phyloP scores from a whole-genome alignment of 2,329 filamentous ascomycete genomes.

The Penicillium oxalicum region DNA sequence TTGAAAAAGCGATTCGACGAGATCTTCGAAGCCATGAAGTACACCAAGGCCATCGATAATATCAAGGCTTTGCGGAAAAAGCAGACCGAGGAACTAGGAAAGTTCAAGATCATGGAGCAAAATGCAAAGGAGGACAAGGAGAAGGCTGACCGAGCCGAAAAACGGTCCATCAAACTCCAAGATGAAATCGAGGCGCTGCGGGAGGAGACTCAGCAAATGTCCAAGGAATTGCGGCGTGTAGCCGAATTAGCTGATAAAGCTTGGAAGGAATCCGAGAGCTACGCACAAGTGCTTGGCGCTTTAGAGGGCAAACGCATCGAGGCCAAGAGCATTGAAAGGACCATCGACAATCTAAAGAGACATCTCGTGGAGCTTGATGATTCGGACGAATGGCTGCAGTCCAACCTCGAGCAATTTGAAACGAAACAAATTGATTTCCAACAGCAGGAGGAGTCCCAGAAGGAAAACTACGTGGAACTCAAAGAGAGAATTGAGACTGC shows the following conservation, averaged over 20 bases:
- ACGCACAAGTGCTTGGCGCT: conserved; percentile 66
- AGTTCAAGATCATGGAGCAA: conserved; percentile 67
- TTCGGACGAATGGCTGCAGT: conserved; percentile 67
- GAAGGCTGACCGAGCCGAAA: conserved; percentile 66
- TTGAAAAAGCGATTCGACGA: conserved; percentile 95
- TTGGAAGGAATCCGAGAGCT: conserved; percentile 66
- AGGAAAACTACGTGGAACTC: conserved; percentile 61
- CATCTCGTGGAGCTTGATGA: conserved; percentile 74
- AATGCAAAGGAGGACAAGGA: conserved; percentile 81
- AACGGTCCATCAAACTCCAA: conserved; percentile 58
- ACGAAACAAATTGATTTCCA: conserved; percentile 62
- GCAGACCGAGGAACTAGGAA: conserved; percentile 67
- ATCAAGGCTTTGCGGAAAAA: conserved; percentile 81
- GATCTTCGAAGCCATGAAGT: conserved; percentile 95
- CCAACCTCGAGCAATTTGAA: conserved; percentile 70
- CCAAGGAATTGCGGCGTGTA: conserved; percentile 40
- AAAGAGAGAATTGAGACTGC: conserved; percentile 44
- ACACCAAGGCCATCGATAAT: conserved; percentile 95
- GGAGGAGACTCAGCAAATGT: conserved; percentile 56
- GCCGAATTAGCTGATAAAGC: conserved; percentile 56
- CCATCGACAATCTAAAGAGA: conserved; percentile 61
- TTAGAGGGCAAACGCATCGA: conserved; percentile 72
- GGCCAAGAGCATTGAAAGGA: conserved; percentile 62
- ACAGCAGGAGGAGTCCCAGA: conserved; percentile 58
- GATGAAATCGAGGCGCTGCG: conserved; percentile 55